Conservation (phyloP, 2,329 filamentous ascomycete species). For the Aspergillus sp. region DNA sequence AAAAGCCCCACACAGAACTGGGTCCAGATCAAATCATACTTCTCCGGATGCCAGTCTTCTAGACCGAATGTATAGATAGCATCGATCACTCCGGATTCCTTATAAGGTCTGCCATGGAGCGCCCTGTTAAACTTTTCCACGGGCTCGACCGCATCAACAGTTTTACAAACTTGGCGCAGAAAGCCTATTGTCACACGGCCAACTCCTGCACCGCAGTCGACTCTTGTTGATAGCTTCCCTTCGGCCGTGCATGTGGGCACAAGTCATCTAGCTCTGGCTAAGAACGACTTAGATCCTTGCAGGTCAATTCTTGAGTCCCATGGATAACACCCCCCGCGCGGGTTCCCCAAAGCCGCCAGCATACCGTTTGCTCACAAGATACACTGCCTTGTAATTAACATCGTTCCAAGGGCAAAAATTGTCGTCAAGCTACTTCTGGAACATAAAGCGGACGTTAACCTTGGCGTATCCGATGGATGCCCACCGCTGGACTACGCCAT, state of each 20-base stretch:
- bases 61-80: conserved; percentile 65
- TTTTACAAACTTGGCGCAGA: conserved; percentile 60
- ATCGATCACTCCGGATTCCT: conserved; percentile 47
- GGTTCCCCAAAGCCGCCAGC: conserved; percentile 56
- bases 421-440: no score
- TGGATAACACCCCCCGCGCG: no score
- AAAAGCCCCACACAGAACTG: conserved; percentile 88
- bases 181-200: conserved; percentile 75
- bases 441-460: no score
- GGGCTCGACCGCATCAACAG: conserved; percentile 79
- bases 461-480: no score
- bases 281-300: conserved; percentile 60
- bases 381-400: no score
- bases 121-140: conserved; percentile 69
- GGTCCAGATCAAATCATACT: conserved; percentile 78
- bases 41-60: conserved; percentile 58
- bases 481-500: no score
- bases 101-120: conserved; percentile 40
- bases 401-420: no score
- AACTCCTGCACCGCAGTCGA: conserved; percentile 64
- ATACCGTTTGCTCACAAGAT: conserved; percentile 57
- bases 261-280: conserved; percentile 53
- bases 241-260: conserved; percentile 8
- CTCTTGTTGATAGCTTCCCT: conserved; percentile 32
- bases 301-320: conserved; percentile 64